phyloP scores from a whole-genome alignment of 2,329 filamentous ascomycete genomes.

The Nannizzia gypsea region DNA sequence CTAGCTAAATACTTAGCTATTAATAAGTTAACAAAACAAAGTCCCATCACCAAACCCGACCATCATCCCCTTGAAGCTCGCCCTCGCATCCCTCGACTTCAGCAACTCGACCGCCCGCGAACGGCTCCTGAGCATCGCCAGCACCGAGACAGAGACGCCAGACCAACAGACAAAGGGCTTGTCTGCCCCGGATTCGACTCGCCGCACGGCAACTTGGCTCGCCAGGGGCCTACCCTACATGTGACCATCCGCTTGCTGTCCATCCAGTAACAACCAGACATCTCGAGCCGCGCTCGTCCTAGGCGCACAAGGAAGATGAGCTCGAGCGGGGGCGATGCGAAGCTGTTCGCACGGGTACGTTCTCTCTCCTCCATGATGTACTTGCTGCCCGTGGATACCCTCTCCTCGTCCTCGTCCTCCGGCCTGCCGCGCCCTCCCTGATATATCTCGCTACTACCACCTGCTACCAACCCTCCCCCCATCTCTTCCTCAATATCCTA shows the following conservation, averaged over 20 bases:
- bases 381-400: constrained; percentile 1
- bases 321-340: constrained; percentile 80
- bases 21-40: not conserved
- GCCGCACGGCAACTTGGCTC: not conserved
- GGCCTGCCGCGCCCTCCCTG: not conserved
- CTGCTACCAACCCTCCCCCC: not conserved
- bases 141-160: not conserved
- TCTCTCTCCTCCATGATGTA: constrained; percentile 4
- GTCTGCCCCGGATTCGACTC: not conserved
- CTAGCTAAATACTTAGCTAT: no score
- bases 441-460: not conserved
- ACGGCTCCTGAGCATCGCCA: not conserved
- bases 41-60: not conserved
- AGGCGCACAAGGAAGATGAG: constrained; percentile 39
- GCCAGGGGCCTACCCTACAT: constrained; percentile 4
- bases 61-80: not conserved
- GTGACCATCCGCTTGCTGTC: constrained; percentile 1
- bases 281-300: constrained; percentile 1
- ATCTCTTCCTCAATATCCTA: no score
- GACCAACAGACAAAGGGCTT: not conserved
- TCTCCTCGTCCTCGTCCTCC: not conserved
- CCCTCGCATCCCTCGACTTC: not conserved
- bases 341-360: constrained; percentile 93
- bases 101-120: not conserved
- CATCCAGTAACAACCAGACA: constrained; percentile 1